Percentiles rank a stretch among this genome's conserved stretches.
Evolutionary conservation across 2,329 filamentous ascomycete genomes (phyloP).

Genomic region (Colletotrichum musae): DNA sequence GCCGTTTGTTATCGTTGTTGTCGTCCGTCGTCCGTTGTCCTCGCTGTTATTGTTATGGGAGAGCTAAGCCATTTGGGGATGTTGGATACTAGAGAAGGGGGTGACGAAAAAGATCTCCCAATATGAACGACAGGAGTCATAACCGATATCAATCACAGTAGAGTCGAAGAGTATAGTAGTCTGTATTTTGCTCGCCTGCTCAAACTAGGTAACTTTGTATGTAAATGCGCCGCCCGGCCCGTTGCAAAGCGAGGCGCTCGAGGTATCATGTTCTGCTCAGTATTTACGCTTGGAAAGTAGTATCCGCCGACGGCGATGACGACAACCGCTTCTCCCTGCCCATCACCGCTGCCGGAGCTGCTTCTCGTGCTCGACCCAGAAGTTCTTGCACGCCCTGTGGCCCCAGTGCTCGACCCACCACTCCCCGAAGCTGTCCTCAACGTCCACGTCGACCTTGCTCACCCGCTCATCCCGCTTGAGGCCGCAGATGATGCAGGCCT

Average conservation of each 20-base stretch:
- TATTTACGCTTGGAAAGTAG: constrained; percentile 15
- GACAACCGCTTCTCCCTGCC: neutral
- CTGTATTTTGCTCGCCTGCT: neutral
- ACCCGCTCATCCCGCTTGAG: constrained; percentile 90
- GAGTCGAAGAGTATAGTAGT: neutral
- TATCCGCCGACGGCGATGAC: neutral
- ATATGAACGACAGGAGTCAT: no score
- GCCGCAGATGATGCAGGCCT: constrained; percentile 88
- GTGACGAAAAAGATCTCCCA: no score
- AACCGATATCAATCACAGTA: no score
- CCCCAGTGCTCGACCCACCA: constrained; percentile 97
- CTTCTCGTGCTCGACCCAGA: constrained; percentile 85
- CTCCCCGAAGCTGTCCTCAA: constrained; percentile 94
- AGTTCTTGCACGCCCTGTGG: constrained; percentile 83
- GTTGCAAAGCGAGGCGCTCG: constrained; percentile 12
- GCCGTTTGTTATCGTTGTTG: no score
- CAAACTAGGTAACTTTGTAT: constrained; percentile 8
- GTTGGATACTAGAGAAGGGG: no score
- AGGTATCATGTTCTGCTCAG: constrained; percentile 32
- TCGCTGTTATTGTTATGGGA: no score
- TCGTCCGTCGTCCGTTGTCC: no score
- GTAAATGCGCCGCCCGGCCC: neutral
- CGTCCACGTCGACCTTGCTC: constrained; percentile 78
- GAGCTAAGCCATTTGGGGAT: no score
- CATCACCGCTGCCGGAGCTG: constrained; percentile 76